These are phyloP conservation scores for Clarireedia hainanense DNA, from an alignment of 2,329 filamentous ascomycete genomes.

Conservation along the genomic window DNA sequence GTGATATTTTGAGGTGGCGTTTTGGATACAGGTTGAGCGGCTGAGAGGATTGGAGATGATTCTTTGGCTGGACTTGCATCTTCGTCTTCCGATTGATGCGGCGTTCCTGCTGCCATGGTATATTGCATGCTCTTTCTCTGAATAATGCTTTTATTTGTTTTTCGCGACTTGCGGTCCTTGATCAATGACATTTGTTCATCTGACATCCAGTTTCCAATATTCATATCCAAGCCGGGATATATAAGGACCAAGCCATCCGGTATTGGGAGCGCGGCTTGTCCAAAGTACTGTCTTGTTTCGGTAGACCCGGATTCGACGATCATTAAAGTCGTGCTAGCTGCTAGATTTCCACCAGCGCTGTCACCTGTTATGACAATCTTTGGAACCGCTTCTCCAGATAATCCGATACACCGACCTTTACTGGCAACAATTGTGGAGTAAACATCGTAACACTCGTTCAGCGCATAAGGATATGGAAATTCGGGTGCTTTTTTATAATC, in stretches of 20 bases:
- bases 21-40: neutral
- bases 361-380: slow-evolving; percentile 70
- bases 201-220: slow-evolving; percentile 98
- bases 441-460: slow-evolving; percentile 83
- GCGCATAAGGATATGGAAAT: slow-evolving; percentile 73
- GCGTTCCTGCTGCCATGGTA: slow-evolving; percentile 73
- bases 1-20: neutral
- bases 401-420: slow-evolving; percentile 65
- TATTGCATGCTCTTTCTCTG: slow-evolving; percentile 86
- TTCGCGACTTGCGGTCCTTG: slow-evolving; percentile 69
- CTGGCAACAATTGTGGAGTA: slow-evolving; percentile 68
- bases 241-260: slow-evolving; percentile 79
- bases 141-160: slow-evolving; percentile 71
- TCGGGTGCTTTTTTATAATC: slow-evolving; percentile 88
- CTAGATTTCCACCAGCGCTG: slow-evolving; percentile 75
- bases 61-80: slow-evolving; percentile 33
- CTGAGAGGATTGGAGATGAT: slow-evolving; percentile 8
- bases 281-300: slow-evolving; percentile 46
- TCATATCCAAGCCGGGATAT: slow-evolving; percentile 91
- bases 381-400: slow-evolving; percentile 58
- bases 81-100: slow-evolving; percentile 72
- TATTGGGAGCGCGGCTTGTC: slow-evolving; percentile 54
- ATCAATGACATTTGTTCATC: slow-evolving; percentile 96
- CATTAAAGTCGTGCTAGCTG: slow-evolving; percentile 78
- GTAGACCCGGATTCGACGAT: slow-evolving; percentile 66